Base-by-base conservation (phyloP, 768 basidiomycete species). In the Termitomyces sp. region DNA sequence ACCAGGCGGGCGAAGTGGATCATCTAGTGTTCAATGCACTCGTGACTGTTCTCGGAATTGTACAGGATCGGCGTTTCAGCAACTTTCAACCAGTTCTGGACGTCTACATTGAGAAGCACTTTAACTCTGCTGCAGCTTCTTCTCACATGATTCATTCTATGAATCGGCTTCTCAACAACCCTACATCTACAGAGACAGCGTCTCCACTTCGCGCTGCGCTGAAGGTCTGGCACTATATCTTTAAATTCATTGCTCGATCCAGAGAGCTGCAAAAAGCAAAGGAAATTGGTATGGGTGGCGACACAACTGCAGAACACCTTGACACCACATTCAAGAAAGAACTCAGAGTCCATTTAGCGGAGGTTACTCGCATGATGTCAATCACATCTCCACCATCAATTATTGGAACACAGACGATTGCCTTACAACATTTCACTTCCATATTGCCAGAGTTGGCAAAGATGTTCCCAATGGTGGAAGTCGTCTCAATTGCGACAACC, bases 211-310 rank as follows among this genome's bases (percentile, higher is more conserved):
- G 95, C 34, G 85, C 92, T 11, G 90, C 94, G 15, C 76, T 98
- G 57, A 98, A 98, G 68, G 96, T 98, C 30, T 96, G 93, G 93
- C 89, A 93, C 65, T 93, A 95, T 65, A 85, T 98, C 62, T 92
- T 98, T 82, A 91, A 90, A 67, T 92, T 98, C 70, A 89, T 97
- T 64, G 84, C 90, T 15, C 81, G 90, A n/a, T 87, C 94, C 2
- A 77, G 94, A 35, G 92, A 93, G 63, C 68, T 96, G 44, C 94
- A 96, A 68, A 91, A 91, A 68, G 75, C 77, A 6, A 87, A 87
- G 64, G 91, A 93, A 56, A 67, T 86, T 22, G 87, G 87, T 0
- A 85, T 90, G 74, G 85, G 86, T 24, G 84, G 85, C 11, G 90
- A 87, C 11, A 84, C 88, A 1, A 93, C 92, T 0, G 84, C 88